These are phyloP conservation scores for Biancaea sappan DNA, from an alignment of 306 rosid species.

Conservation along the genomic window DNA sequence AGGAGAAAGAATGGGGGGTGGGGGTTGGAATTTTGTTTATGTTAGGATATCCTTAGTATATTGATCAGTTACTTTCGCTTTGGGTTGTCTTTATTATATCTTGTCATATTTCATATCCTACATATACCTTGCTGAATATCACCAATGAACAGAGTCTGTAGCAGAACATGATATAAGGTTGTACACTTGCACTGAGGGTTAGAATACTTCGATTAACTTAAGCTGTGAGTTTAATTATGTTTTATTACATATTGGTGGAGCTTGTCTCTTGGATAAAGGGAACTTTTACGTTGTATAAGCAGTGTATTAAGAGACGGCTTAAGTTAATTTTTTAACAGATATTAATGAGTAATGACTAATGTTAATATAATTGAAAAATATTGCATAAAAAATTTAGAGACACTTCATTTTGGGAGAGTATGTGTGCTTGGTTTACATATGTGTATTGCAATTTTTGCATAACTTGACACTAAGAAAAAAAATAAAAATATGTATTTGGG, in stretches of 20 bases:
- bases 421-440: slow-evolving; percentile 11
- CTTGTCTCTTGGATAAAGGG: neutral
- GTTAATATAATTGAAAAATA: slow-evolving; percentile 13
- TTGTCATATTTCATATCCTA: neutral
- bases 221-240: neutral
- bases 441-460: slow-evolving; percentile 7
- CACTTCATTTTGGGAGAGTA: slow-evolving; percentile 4
- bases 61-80: neutral
- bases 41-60: neutral
- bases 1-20: neutral
- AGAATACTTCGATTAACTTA: neutral
- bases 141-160: neutral
- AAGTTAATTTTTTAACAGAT: neutral
- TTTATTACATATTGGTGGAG: neutral
- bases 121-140: neutral
- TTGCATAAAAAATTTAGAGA: slow-evolving; percentile 4
- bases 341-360: neutral
- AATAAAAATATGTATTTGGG: neutral
- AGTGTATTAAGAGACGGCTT: neutral
- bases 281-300: neutral
- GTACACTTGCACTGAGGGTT: neutral
- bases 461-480: neutral
- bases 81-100: neutral
- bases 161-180: neutral
- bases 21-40: neutral